Evolutionary conservation across 371 early-diverging fungal species (phyloP).

Genomic region (Mucor indicus): DNA sequence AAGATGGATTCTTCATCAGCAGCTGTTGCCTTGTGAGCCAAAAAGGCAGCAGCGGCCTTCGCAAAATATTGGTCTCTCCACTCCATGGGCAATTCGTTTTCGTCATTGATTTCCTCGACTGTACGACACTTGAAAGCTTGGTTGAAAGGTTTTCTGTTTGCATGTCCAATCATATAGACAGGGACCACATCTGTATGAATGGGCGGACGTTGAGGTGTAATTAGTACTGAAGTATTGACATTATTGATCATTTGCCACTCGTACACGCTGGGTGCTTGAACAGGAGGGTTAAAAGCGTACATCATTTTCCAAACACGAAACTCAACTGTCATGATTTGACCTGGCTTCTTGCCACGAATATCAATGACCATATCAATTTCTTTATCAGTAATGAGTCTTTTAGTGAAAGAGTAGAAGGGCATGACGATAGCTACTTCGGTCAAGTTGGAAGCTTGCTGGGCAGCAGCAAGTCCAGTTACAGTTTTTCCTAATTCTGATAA

Average conservation of each 20-base stretch:
- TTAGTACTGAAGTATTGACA: conserved; percentile 19
- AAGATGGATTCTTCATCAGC: conserved; percentile 55
- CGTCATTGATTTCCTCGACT: conserved; percentile 45
- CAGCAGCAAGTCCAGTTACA: conserved; percentile 59
- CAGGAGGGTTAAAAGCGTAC: conserved; percentile 34
- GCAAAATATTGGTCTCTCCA: conserved; percentile 66
- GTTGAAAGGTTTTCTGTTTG: conserved; percentile 52
- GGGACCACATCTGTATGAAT: conserved; percentile 28
- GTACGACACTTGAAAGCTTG: conserved; percentile 51
- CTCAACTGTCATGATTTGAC: conserved; percentile 35
- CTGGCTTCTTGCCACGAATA: conserved; percentile 44
- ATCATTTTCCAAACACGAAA: conserved; percentile 51
- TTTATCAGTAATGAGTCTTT: conserved; percentile 28
- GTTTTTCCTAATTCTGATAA: conserved; percentile 62
- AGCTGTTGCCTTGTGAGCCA: conserved; percentile 50
- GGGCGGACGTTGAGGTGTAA: conserved; percentile 17
- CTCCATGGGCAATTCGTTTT: conserved; percentile 55
- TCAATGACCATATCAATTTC: conserved; percentile 42
- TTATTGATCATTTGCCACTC: conserved; percentile 26
- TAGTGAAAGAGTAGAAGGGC: conserved; percentile 59
- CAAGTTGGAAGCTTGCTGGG: conserved; percentile 49
- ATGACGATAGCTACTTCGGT: conserved; percentile 57
- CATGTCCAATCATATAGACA: conserved; percentile 63
- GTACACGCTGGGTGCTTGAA: conserved; percentile 20
- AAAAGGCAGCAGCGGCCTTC: conserved; percentile 61